Evolutionary conservation across 176 grass and related monocot genomes (phyloP).

Genomic region (Carex cristatella): DNA sequence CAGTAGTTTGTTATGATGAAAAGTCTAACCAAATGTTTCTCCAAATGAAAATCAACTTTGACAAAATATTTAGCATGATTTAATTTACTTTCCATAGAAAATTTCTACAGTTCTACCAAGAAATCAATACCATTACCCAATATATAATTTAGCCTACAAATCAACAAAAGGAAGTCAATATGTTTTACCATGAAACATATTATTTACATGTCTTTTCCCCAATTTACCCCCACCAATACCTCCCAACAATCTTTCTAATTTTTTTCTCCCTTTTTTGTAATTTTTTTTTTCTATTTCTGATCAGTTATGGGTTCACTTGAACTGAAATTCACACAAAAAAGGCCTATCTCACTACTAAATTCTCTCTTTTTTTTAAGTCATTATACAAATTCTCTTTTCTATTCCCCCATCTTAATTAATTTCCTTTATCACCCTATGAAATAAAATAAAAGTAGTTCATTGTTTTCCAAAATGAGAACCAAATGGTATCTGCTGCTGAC

Average conservation of each 20-base stretch:
- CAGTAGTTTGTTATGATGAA: background rate
- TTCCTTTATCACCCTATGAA: background rate
- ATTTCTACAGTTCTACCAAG: background rate
- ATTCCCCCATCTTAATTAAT: background rate
- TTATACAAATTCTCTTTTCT: background rate
- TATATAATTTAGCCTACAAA: background rate
- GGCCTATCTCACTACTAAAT: slow-evolving; percentile 6
- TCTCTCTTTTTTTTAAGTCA: background rate
- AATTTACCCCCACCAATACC: slow-evolving; percentile 1
- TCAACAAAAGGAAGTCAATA: slow-evolving; percentile 5
- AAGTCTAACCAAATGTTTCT: background rate
- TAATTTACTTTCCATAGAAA: background rate
- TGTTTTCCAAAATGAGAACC: slow-evolving; percentile 23
- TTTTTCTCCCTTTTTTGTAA: background rate
- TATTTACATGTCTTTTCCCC: slow-evolving; percentile 17
- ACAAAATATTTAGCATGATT: background rate
- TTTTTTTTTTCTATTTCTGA: slow-evolving; percentile 14
- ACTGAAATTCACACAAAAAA: slow-evolving; percentile 19
- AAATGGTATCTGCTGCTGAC: slow-evolving; percentile 15
- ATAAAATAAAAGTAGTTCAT: slow-evolving; percentile 6
- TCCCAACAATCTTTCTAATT: background rate
- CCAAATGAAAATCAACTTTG: background rate
- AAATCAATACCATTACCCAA: background rate
- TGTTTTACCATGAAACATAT: background rate
- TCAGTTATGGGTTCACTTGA: background rate